A percentile compares a stretch with the other conserved stretches of the same genome.
phyloP scores from a whole-genome alignment of 2,329 filamentous ascomycete species.

The Phoma sp. region DNA sequence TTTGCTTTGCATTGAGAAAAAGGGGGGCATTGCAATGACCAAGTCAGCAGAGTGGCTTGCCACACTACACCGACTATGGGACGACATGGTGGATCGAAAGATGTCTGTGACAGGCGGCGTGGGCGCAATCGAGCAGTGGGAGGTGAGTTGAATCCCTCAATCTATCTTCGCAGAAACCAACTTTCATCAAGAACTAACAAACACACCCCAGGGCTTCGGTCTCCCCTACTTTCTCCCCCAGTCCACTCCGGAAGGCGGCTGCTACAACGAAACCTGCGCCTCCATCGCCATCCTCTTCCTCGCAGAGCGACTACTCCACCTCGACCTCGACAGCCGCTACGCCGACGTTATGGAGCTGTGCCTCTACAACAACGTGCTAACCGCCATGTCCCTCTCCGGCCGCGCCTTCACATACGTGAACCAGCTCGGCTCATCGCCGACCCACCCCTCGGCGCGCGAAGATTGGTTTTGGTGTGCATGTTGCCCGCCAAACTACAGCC shows the following conservation, averaged over 20 bases:
- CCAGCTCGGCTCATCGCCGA: conserved; percentile 62
- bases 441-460: conserved; percentile 56
- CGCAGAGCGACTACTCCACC: conserved; percentile 26
- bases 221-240: conserved; percentile 64
- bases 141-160: conserved; percentile 32
- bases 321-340: conserved; percentile 60
- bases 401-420: conserved; percentile 67
- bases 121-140: conserved; percentile 63
- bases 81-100: conserved; percentile 66
- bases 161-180: no score
- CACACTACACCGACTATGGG: conserved; percentile 60
- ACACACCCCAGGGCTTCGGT: conserved; percentile 54
- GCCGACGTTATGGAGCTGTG: conserved; percentile 66
- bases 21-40: conserved; percentile 36
- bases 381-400: conserved; percentile 62
- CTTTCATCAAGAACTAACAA: no score
- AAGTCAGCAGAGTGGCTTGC: conserved; percentile 17
- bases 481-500: conserved; percentile 19
- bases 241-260: conserved; percentile 65
- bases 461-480: conserved; percentile 61
- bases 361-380: conserved; percentile 66
- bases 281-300: conserved; percentile 20
- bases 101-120: conserved; percentile 69
- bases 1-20: conserved; percentile 42
- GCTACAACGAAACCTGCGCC: conserved; percentile 66